Percentiles rank a stretch among this genome's conserved stretches.
Evolutionary conservation across 164 flowering plant genomes (phyloP).

Genomic region (Dillenia suffruticosa): DNA sequence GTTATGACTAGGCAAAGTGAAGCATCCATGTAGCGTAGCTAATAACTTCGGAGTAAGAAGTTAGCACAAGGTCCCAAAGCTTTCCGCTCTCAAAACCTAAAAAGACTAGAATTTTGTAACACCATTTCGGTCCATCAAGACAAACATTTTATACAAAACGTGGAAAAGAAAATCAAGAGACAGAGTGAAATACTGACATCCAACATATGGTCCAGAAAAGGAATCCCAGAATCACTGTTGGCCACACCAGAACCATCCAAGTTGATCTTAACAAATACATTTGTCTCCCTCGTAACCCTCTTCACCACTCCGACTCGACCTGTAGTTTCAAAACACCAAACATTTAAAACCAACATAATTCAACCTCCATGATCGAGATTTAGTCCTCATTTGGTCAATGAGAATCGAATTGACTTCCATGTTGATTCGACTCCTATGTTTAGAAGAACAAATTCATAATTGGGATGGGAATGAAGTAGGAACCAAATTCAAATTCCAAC

Average conservation of each 20-base stretch:
- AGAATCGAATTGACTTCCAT: neutral
- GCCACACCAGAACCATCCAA: slow-evolving; percentile 85
- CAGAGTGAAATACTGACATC: slow-evolving; percentile 53
- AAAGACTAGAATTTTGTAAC: too few species aligned
- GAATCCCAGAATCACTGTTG: slow-evolving; percentile 67
- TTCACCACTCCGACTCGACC: slow-evolving; percentile 81
- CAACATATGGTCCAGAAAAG: slow-evolving; percentile 96
- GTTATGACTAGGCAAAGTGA: too few species aligned
- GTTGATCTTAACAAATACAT: slow-evolving; percentile 69
- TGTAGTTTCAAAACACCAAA: slow-evolving; percentile 2
- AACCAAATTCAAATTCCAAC: too few species aligned
- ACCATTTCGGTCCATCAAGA: neutral
- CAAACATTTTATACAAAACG: neutral
- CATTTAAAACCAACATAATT: neutral
- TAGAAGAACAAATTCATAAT: too few species aligned
- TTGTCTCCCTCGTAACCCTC: slow-evolving; percentile 85
- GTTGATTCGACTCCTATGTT: too few species aligned
- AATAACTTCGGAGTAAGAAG: too few species aligned
- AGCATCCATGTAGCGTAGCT: too few species aligned
- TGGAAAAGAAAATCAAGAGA: neutral
- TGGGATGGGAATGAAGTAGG: too few species aligned
- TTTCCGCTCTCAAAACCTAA: too few species aligned
- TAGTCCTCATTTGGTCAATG: neutral
- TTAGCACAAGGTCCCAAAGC: too few species aligned
- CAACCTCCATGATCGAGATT: too few species aligned